A percentile compares a stretch with the other conserved stretches of the same genome.
phyloP scores from a whole-genome alignment of 371 early-diverging fungal species.

The Blakeslea trispora region DNA sequence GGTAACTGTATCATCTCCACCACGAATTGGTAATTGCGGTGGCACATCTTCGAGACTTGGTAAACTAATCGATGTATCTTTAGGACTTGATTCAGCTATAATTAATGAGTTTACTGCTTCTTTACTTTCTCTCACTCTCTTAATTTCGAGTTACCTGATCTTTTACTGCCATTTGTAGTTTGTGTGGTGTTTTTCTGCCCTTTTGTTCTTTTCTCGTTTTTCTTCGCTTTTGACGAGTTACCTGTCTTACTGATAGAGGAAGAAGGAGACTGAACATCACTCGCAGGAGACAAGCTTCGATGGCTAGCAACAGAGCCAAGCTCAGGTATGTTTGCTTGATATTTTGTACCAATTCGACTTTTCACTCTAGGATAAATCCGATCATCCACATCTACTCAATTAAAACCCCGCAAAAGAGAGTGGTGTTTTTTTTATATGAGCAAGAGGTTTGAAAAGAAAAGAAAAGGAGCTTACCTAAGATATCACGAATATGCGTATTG shows the following conservation, averaged over 20 bases:
- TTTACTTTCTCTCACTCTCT: no score
- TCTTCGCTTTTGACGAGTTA: constrained; percentile 1
- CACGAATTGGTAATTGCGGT: constrained; percentile 31
- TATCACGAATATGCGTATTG: constrained; percentile 67
- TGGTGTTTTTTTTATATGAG: not conserved
- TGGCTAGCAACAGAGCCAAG: constrained; percentile 24
- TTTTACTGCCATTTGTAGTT: not conserved
- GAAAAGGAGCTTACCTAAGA: constrained; percentile 52
- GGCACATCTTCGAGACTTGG: no score
- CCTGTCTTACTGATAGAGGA: not conserved
- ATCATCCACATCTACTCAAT: constrained; percentile 62
- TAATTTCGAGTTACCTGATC: constrained; percentile 9
- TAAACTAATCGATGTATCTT: not conserved
- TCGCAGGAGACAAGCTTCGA: constrained; percentile 3
- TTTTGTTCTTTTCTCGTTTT: not conserved
- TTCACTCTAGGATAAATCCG: constrained; percentile 80
- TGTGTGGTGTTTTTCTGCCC: not conserved
- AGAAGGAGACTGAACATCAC: constrained; percentile 9
- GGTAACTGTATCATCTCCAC: constrained; percentile 53
- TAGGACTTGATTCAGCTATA: constrained; percentile 12
- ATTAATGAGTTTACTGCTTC: no score
- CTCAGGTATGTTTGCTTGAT: constrained; percentile 74
- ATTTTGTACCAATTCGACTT: constrained; percentile 77
- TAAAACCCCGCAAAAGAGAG: not conserved
- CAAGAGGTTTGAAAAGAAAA: not conserved